These are phyloP conservation scores for Peltaster fructicola DNA, from an alignment of 2,329 filamentous ascomycete genomes.

Conservation along the genomic window DNA sequence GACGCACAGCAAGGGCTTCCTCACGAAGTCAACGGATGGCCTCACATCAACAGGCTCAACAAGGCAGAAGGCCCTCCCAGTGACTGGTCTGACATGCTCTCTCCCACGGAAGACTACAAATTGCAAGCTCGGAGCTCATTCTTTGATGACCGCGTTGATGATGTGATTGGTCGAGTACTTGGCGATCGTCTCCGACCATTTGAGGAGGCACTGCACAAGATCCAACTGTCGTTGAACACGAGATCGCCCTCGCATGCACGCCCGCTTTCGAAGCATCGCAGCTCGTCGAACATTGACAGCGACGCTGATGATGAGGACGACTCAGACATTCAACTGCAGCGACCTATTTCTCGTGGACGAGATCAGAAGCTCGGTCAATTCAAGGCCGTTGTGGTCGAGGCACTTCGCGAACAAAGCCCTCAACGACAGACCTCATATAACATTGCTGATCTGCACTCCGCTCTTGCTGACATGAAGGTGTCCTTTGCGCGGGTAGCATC, in stretches of 20 bases:
- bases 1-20: no score
- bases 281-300: constrained; percentile 46
- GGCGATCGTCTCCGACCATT: constrained; percentile 63
- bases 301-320: constrained; percentile 66
- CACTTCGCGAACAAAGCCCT: constrained; percentile 30
- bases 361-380: constrained; percentile 76
- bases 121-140: constrained; percentile 66
- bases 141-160: constrained; percentile 81
- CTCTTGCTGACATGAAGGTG: constrained; percentile 30
- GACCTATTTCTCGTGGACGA: constrained; percentile 58
- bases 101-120: constrained; percentile 68
- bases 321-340: constrained; percentile 44
- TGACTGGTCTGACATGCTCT: constrained; percentile 82
- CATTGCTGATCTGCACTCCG: constrained; percentile 26
- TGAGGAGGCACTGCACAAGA: constrained; percentile 58
- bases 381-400: constrained; percentile 38
- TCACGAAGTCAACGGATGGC: constrained; percentile 11
- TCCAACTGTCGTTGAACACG: constrained; percentile 26
- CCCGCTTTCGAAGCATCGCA: constrained; percentile 12
- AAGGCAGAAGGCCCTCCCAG: constrained; percentile 52
- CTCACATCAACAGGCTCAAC: constrained; percentile 41
- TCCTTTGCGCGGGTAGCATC: constrained; percentile 29
- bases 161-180: constrained; percentile 62
- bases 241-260: no score
- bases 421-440: constrained; percentile 11